Conservation (phyloP, 495 filamentous ascomycete genomes). For the Hyphodiscus hymeniophilus region DNA sequence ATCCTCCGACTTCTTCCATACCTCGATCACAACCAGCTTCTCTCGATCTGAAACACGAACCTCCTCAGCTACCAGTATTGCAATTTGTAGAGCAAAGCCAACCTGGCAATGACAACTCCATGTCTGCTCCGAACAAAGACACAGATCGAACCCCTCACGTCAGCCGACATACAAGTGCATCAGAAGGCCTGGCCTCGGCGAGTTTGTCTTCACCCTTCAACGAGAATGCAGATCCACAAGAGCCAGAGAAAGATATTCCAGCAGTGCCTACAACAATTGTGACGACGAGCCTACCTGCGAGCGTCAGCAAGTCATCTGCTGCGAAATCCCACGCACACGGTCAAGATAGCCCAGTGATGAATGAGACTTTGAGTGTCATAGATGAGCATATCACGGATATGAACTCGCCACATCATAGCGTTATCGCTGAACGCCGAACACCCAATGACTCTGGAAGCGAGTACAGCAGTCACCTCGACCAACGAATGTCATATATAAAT, state of each 20-base stretch:
- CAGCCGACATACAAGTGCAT: constrained; percentile 36
- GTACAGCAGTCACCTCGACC: constrained; percentile 74
- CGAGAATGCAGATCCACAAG: constrained; percentile 10
- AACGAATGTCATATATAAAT: constrained; percentile 81
- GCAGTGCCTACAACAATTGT: constrained; percentile 15
- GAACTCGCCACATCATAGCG: constrained; percentile 54
- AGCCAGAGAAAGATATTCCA: constrained; percentile 22
- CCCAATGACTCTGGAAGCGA: constrained; percentile 83
- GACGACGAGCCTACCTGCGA: constrained; percentile 11
- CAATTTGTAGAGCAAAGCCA: neutral
- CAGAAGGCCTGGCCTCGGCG: constrained; percentile 22
- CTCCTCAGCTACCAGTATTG: constrained; percentile 1
- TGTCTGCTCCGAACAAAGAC: constrained; percentile 2
- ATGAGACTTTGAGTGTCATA: constrained; percentile 94
- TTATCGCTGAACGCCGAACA: constrained; percentile 48
- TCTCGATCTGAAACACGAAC: constrained; percentile 26
- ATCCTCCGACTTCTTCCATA: constrained; percentile 12
- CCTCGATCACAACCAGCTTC: constrained; percentile 22
- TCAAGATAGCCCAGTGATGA: constrained; percentile 75
- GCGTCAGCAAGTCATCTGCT: constrained; percentile 5
- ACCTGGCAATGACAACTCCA: neutral
- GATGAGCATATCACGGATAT: constrained; percentile 97
- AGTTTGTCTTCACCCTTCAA: constrained; percentile 7
- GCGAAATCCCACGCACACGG: constrained; percentile 18
- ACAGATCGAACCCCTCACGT: constrained; percentile 38